Conservation (phyloP, 2,329 filamentous ascomycete species). For the Aspergillus sp. region DNA sequence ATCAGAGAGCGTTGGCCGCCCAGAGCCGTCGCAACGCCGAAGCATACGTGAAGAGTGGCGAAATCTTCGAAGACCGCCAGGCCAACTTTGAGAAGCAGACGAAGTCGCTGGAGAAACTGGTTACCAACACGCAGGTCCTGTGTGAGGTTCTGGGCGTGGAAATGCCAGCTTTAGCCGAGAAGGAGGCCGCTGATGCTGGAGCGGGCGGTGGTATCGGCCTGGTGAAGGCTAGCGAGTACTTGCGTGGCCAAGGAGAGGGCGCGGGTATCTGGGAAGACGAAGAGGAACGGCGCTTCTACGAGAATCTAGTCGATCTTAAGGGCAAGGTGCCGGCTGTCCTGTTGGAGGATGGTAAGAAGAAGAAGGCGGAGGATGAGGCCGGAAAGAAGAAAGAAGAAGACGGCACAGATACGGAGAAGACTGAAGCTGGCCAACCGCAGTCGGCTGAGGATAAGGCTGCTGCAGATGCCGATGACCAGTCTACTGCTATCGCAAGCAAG, state of each 20-base stretch:
- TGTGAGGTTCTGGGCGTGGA: constrained; percentile 85
- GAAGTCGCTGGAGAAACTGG: constrained; percentile 86
- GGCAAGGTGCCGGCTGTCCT: constrained; percentile 93
- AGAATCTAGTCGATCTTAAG: constrained; percentile 91
- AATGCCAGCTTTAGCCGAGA: constrained; percentile 90
- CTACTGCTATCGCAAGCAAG: constrained; percentile 94
- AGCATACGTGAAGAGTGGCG: constrained; percentile 96
- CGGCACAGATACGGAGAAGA: constrained; percentile 40
- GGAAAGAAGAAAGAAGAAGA: constrained; percentile 72
- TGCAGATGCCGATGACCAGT: constrained; percentile 72
- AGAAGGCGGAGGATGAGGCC: constrained; percentile 84
- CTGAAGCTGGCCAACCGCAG: constrained; percentile 44
- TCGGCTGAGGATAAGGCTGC: constrained; percentile 51
- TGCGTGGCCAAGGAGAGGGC: constrained; percentile 85
- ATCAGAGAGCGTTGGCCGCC: constrained; percentile 82
- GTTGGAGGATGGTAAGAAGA: constrained; percentile 92
- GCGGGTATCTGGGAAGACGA: constrained; percentile 98
- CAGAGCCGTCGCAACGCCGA: constrained; percentile 95
- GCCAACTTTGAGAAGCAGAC: constrained; percentile 92
- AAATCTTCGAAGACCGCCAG: constrained; percentile 97
- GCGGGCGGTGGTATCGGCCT: constrained; percentile 82
- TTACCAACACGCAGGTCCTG: constrained; percentile 85
- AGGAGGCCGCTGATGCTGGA: constrained; percentile 67
- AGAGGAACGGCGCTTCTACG: constrained; percentile 95
- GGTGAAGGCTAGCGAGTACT: constrained; percentile 89